A percentile compares a stretch with the other conserved stretches of the same genome.
These are phyloP conservation scores for Paramecium tetraurelia DNA, from an alignment of 73 alveolate genomes.

Conservation along the genomic window DNA sequence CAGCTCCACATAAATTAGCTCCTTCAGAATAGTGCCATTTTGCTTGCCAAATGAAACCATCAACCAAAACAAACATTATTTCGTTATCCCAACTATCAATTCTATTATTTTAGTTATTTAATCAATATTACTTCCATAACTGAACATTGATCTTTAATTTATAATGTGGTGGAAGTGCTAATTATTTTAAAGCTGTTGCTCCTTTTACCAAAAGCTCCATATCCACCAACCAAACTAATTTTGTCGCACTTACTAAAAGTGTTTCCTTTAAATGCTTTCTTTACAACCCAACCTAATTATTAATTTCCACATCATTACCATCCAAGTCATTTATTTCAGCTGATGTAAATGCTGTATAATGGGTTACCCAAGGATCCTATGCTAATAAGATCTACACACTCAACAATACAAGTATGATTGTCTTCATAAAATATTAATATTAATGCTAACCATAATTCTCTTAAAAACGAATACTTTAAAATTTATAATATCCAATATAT, in stretches of 20 bases:
- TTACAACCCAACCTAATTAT: constrained; percentile 45
- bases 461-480: constrained; percentile 37
- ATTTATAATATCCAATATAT: neutral
- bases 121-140: constrained; percentile 29
- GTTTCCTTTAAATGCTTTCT: neutral
- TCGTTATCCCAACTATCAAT: constrained; percentile 48
- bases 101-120: neutral
- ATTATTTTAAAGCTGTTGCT: constrained; percentile 28
- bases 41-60: constrained; percentile 42
- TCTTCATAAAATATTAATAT: constrained; percentile 31
- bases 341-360: neutral
- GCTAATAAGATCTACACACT: neutral
- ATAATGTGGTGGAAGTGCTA: constrained; percentile 36
- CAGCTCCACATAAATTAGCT: constrained; percentile 6
- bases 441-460: neutral
- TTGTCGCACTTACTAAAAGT: neutral
- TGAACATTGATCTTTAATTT: constrained; percentile 21
- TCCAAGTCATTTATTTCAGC: constrained; percentile 37
- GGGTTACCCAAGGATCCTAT: constrained; percentile 25
- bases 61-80: neutral
- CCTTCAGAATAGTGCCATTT: constrained; percentile 53
- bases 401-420: neutral
- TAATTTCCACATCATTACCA: neutral
- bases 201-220: constrained; percentile 34
- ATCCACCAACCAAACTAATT: constrained; percentile 47